Evolutionary conservation across 257 asterid species (phyloP).

Genomic region (Solanum sejunctum): DNA sequence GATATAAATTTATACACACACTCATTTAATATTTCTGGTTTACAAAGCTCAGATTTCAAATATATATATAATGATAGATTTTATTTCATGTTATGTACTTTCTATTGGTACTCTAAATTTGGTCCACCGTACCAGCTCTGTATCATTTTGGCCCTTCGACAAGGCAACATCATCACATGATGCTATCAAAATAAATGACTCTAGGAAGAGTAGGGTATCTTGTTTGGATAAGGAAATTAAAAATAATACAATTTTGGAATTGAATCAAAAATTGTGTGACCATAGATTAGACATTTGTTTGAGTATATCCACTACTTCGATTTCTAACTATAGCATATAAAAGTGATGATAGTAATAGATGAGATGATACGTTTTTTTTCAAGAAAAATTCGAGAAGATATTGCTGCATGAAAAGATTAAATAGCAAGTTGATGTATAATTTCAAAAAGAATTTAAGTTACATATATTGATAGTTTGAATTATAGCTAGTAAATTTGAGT

Average conservation of each 20-base stretch:
- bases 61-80: neutral
- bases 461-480: neutral
- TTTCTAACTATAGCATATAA: neutral
- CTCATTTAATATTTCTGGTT: neutral
- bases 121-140: neutral
- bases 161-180: constrained; percentile 5
- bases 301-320: neutral
- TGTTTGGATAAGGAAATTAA: neutral
- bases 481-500: neutral
- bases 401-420: neutral
- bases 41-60: neutral
- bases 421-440: neutral
- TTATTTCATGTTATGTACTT: neutral
- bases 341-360: neutral
- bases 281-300: neutral
- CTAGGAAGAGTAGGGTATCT: neutral
- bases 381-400: neutral
- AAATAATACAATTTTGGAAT: neutral
- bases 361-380: neutral
- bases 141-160: neutral
- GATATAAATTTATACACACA: neutral
- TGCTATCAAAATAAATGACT: neutral
- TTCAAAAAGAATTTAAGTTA: neutral
- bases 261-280: neutral
- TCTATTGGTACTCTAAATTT: neutral